phyloP scores from a whole-genome alignment of 2,329 filamentous ascomycete genomes.

The Thielaviopsis populi region DNA sequence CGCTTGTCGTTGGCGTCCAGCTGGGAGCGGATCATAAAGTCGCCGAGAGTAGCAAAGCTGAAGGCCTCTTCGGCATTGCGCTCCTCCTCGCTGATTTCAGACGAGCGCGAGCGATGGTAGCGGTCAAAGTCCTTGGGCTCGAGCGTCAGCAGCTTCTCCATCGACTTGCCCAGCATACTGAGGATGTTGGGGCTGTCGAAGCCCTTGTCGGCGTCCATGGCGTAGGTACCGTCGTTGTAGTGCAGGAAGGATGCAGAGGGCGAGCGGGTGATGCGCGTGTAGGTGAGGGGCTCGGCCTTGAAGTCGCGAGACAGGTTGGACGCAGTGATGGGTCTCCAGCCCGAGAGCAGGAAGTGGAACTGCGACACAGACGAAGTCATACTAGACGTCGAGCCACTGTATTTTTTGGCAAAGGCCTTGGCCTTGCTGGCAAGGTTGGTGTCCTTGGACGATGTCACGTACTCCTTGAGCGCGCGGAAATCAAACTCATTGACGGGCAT shows the following conservation, averaged over 20 bases:
- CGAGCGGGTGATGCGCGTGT: slow-evolving; percentile 55
- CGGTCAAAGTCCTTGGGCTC: slow-evolving; percentile 71
- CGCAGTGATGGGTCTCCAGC: slow-evolving; percentile 60
- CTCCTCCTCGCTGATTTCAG: slow-evolving; percentile 56
- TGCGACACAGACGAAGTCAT: slow-evolving; percentile 81
- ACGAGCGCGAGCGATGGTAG: slow-evolving; percentile 55
- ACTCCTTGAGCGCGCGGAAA: slow-evolving; percentile 70
- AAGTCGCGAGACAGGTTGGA: slow-evolving; percentile 54
- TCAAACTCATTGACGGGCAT: slow-evolving; percentile 92
- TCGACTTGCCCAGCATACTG: slow-evolving; percentile 83
- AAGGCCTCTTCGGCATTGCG: slow-evolving; percentile 60
- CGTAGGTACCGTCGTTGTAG: slow-evolving; percentile 72
- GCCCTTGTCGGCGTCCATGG: slow-evolving; percentile 91
- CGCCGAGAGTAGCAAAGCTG: slow-evolving; percentile 73
- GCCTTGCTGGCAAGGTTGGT: slow-evolving; percentile 53
- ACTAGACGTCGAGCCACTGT: slow-evolving; percentile 89
- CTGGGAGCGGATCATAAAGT: slow-evolving; percentile 90
- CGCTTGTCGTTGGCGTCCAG: slow-evolving; percentile 78
- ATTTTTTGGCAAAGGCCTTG: slow-evolving; percentile 53
- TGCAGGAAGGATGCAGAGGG: slow-evolving; percentile 72
- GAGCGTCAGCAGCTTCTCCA: slow-evolving; percentile 87
- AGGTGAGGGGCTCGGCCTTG: slow-evolving; percentile 42
- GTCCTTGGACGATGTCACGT: slow-evolving; percentile 86
- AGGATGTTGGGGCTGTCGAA: slow-evolving; percentile 74
- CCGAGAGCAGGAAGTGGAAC: slow-evolving; percentile 81